phyloP scores from a whole-genome alignment of 163 green algal genomes.

The Scenedesmus sp. region DNA sequence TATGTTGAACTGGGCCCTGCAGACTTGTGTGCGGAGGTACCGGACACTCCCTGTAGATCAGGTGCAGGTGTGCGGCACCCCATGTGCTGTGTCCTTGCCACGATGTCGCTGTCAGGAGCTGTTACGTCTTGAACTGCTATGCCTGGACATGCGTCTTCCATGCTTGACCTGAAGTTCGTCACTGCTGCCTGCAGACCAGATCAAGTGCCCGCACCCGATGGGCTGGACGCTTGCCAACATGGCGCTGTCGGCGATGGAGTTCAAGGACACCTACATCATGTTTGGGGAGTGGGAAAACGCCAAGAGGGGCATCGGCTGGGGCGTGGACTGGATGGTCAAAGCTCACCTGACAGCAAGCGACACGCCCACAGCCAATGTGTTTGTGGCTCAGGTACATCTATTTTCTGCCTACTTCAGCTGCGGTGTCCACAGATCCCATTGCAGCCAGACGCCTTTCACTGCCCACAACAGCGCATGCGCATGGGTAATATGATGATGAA shows the following conservation, averaged over 20 bases:
- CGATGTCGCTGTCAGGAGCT: too few species aligned
- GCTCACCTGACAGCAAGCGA: slow-evolving; percentile 44
- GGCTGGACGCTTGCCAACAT: slow-evolving; percentile 48
- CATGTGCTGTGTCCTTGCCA: neutral
- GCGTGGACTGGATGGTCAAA: slow-evolving; percentile 52
- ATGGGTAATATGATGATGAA: too few species aligned
- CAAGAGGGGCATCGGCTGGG: slow-evolving; percentile 29
- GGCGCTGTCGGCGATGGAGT: slow-evolving; percentile 36
- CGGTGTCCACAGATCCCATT: neutral
- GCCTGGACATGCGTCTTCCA: neutral
- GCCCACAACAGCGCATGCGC: too few species aligned
- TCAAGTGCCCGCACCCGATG: slow-evolving; percentile 45
- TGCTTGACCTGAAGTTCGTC: neutral
- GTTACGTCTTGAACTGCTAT: neutral
- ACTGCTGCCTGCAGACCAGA: slow-evolving; percentile 39
- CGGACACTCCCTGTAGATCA: too few species aligned
- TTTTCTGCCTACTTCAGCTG: neutral
- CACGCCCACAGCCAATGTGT: slow-evolving; percentile 36
- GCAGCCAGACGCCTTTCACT: too few species aligned
- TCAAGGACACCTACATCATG: neutral
- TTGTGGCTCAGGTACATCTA: slow-evolving; percentile 43
- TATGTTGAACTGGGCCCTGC: too few species aligned
- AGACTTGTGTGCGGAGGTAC: too few species aligned
- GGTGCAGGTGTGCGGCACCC: too few species aligned
- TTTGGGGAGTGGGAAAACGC: slow-evolving; percentile 22